Evolutionary conservation across 495 filamentous ascomycete genomes (phyloP).

Genomic region (Apiosordaria backusii): DNA sequence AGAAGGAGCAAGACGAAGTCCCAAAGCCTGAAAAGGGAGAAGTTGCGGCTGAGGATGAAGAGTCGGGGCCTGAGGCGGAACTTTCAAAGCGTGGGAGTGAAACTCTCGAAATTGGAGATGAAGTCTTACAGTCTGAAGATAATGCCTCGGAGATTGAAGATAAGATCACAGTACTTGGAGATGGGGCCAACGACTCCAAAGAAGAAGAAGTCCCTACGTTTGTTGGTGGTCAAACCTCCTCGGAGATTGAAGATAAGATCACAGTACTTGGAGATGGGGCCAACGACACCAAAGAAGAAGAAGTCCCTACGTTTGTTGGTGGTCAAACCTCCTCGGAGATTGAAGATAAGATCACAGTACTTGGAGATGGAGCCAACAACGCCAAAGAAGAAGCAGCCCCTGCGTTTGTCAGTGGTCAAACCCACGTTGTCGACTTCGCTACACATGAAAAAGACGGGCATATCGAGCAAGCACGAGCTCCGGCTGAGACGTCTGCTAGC

Average conservation of each 20-base stretch:
- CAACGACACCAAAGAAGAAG: no score
- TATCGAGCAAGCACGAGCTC: constrained; percentile 1
- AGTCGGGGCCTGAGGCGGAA: neutral
- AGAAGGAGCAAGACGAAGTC: constrained; percentile 32
- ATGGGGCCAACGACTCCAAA: no score
- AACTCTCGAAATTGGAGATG: no score
- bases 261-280: no score
- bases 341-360: constrained; percentile 38
- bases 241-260: no score
- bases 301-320: no score
- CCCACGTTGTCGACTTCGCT: constrained; percentile 24
- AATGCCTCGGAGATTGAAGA: no score
- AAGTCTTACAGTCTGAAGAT: no score
- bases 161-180: no score
- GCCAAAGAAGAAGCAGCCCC: neutral
- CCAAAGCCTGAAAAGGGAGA: constrained; percentile 26
- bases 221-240: no score
- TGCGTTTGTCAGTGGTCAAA: neutral
- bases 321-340: no score
- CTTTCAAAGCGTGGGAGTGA: neutral
- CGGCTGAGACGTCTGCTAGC: neutral
- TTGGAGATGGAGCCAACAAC: constrained; percentile 32
- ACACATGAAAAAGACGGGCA: neutral
- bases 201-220: no score
- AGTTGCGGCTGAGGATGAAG: constrained; percentile 16